These are phyloP conservation scores for Rubroboletus pulcherrimus DNA, from an alignment of 768 basidiomycete genomes.

Conservation along the genomic window DNA sequence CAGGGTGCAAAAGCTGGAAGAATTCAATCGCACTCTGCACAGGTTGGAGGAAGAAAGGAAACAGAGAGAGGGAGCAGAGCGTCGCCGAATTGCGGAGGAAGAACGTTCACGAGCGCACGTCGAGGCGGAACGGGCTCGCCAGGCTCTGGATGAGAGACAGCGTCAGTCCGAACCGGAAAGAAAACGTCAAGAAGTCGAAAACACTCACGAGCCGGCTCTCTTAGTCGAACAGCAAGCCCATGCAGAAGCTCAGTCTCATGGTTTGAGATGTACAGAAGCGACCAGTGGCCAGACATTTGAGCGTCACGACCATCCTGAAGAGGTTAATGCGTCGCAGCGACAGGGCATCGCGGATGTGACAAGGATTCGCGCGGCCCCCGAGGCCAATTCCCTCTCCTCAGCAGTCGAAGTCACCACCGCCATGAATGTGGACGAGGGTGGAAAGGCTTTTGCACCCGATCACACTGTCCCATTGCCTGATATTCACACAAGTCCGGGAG, in stretches of 20 bases:
- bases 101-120: constrained; percentile 4
- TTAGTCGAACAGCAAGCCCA: constrained; percentile 9
- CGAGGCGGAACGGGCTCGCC: constrained; percentile 11
- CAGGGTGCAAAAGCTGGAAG: constrained; percentile 17
- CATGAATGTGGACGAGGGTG: constrained; percentile 5
- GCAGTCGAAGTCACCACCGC: neutral
- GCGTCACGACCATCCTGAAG: neutral
- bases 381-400: neutral
- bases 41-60: constrained; percentile 25
- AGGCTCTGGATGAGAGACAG: constrained; percentile 1
- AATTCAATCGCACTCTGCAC: constrained; percentile 13
- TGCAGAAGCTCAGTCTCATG: constrained; percentile 5
- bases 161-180: constrained; percentile 6
- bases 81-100: constrained; percentile 16
- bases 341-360: constrained; percentile 27
- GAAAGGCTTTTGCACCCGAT: neutral
- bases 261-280: neutral
- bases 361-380: constrained; percentile 23
- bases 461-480: neutral
- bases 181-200: constrained; percentile 5
- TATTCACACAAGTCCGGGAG: neutral
- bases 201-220: constrained; percentile 3
- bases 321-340: constrained; percentile 17
- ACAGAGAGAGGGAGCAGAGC: constrained; percentile 18
- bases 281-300: neutral